Evolutionary conservation across 2,329 filamentous ascomycete species (phyloP).

Genomic region (Cytospora chrysosperma): DNA sequence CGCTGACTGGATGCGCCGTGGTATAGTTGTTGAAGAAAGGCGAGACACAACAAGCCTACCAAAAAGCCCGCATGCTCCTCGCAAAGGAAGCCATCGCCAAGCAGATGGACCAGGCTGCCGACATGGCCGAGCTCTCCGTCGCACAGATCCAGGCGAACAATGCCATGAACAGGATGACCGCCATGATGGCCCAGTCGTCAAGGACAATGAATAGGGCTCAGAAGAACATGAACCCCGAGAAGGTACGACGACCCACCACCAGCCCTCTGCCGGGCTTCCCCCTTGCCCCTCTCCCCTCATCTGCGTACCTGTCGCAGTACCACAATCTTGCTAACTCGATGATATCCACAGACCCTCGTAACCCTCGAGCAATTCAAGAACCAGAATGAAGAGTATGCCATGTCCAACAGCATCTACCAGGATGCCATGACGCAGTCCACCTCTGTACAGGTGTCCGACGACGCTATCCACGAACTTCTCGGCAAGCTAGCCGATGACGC

Average conservation of each 20-base stretch:
- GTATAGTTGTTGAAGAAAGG: slow-evolving; percentile 56
- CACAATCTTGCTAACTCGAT: neutral
- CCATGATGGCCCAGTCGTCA: slow-evolving; percentile 61
- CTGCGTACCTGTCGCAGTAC: neutral
- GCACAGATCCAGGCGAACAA: slow-evolving; percentile 65
- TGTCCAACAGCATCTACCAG: slow-evolving; percentile 75
- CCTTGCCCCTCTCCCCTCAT: too few relatives aligned
- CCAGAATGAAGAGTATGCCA: slow-evolving; percentile 64
- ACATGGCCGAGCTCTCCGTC: slow-evolving; percentile 61
- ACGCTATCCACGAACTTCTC: slow-evolving; percentile 83
- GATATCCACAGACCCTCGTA: slow-evolving; percentile 48
- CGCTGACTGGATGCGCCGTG: neutral
- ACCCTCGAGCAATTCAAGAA: slow-evolving; percentile 61
- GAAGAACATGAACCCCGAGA: slow-evolving; percentile 58
- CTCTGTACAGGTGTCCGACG: slow-evolving; percentile 69
- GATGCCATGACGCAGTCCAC: slow-evolving; percentile 81
- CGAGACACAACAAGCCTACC: slow-evolving; percentile 62
- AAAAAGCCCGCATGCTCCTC: slow-evolving; percentile 62
- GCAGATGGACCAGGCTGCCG: slow-evolving; percentile 64
- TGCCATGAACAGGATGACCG: slow-evolving; percentile 63
- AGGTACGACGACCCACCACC: slow-evolving; percentile 37
- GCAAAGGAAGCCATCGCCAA: slow-evolving; percentile 61
- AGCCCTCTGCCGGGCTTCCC: neutral
- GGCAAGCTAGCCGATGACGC: slow-evolving; percentile 85
- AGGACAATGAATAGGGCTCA: slow-evolving; percentile 59